Evolutionary conservation across 2,329 filamentous ascomycete genomes (phyloP), one percentile per base, ranked within the genome.

Genomic region (Botryotinia convoluta): DNA sequence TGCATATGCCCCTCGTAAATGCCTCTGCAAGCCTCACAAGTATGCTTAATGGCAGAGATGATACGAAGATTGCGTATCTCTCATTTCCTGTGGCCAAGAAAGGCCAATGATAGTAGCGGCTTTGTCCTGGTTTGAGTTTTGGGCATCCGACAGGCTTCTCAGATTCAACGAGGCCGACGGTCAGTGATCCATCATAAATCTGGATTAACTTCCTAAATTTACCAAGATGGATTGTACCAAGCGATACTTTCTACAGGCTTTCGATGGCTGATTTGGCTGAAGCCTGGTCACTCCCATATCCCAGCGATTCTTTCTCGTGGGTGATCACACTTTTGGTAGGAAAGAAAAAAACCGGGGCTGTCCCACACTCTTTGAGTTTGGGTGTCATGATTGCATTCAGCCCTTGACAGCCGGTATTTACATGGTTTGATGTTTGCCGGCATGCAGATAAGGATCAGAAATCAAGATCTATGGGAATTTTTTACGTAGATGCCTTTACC

Each of bases 1-100:
- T 72, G 71, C 71, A 72, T 69, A 60, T 62, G 59, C 10, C 32
- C 62, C 71, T 60, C 51, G 57, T 60, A 69, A 72, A 72, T 65
- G 16, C 35, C 26, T 22, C 39, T 44, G n/a, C 42, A 51, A 72
- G 57, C 65, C 62, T 45, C 32, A 20, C 29, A 59, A 29, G 37
- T 39, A 60, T 69, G 63, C 37, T 48, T 72, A 42, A 54, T 39
- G 42, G 39, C 32, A 39, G 37, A 72, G 54, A 32, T 45, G n/a
- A 68, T 72, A 54, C 26, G 51, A 59, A 37, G 71, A 59, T 65
- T 74, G 74, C 72, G 72, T 72, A 57, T 74, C 74, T 68, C 74
- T 74, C 68, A 65, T 48, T 57, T 63, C 26, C 26, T 37, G 32
- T 42, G 32, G 16, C n/a, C 35, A 54, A 10, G 16, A 48, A 22